These are phyloP conservation scores for Sonneratia caseolaris DNA, from an alignment of 345 rosid genomes.

Conservation along the genomic window DNA sequence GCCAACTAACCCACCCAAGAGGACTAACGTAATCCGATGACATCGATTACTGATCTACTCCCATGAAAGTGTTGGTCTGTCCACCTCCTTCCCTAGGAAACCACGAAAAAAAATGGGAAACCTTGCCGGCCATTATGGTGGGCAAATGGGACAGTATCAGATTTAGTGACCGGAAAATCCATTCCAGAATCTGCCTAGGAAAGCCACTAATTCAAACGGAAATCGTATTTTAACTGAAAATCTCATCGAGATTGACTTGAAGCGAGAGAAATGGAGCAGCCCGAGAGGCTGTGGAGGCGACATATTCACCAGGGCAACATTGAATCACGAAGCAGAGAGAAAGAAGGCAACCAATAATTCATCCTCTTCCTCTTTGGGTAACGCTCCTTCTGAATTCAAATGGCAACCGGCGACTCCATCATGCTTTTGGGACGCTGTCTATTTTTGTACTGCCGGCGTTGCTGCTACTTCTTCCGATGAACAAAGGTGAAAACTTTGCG, in stretches of 20 bases:
- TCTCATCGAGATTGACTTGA: background rate
- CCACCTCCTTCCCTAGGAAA: conserved; percentile 1
- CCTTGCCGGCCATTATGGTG: background rate
- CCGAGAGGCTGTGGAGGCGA: background rate
- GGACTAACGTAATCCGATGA: background rate
- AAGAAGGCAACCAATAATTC: background rate
- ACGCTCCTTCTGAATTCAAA: too few relatives aligned
- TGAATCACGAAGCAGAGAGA: background rate
- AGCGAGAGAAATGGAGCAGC: background rate
- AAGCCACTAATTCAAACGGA: background rate
- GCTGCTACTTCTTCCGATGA: too few relatives aligned
- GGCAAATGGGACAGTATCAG: background rate
- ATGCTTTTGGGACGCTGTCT: too few relatives aligned
- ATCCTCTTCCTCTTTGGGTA: background rate
- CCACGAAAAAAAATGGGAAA: background rate
- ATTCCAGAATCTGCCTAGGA: background rate
- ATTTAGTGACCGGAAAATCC: background rate
- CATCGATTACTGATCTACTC: background rate
- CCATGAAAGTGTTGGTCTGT: background rate
- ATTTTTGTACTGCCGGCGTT: too few relatives aligned
- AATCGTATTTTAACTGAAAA: background rate
- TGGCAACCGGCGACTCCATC: too few relatives aligned
- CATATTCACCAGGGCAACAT: background rate
- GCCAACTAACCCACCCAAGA: background rate
- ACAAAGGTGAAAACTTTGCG: too few relatives aligned